Base-by-base conservation (phyloP, 169 alveolate genomes). In the Plasmodium gonderi region DNA sequence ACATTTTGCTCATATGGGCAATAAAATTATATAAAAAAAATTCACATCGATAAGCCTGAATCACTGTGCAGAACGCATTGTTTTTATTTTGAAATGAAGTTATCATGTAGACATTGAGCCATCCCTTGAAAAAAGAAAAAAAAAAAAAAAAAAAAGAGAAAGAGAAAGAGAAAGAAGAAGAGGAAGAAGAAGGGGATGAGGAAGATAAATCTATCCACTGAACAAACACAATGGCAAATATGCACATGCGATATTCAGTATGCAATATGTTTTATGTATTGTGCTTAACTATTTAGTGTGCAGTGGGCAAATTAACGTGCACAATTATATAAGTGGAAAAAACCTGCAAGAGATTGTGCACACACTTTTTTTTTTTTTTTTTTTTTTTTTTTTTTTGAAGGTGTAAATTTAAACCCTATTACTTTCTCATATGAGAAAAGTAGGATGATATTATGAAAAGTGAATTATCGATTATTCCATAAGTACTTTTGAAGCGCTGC, bases 31-130 rank as follows among this genome's bases (percentile, higher is more conserved):
- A n/a, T n/a, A n/a, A n/a, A n/a, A n/a, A n/a, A n/a, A n/a, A n/a
- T n/a, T n/a, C n/a, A n/a, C n/a, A 49, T 49, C 65, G 11, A n/a
- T 20, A 14, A 11, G 65, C 65, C 65, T n/a, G 65, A 49, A 49
- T 20, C 65, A 49, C 65, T 49, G 12, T 20, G 65, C 23, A 20
- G n/a, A 49, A 11, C 65, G 65, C n/a, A 11, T 47, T 47, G 44
- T 77, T 77, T 77, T 77, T 45, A 45, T n/a, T 17, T 54, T 31
- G 69, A 31, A 42, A 31, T 11, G 31, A 14, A 44, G 36, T 77
- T 44, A n/a, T 44, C 49, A 77, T 77, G 74, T 77, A 77, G 85
- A 77, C 85, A 77, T 77, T 77, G 33, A 77, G 29, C 31, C 12
- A 31, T 14, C 5, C 9, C 1, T 4, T 8, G 42, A 64, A 47